Conservation (phyloP, 169 alveolate genomes). For the Toxoplasma gondii region DNA sequence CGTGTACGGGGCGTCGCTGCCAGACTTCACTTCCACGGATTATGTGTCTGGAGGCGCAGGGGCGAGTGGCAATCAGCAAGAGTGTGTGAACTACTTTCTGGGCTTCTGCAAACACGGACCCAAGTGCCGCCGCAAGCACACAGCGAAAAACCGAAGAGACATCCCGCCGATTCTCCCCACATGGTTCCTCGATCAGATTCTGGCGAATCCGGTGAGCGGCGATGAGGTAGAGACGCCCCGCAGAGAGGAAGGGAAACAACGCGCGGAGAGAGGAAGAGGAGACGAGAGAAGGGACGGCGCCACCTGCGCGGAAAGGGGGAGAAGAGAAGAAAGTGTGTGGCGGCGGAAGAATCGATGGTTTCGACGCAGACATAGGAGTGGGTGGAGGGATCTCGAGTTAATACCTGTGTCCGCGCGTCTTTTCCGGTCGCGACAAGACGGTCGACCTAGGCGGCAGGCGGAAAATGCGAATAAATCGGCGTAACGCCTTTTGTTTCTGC, state of each 20-base stretch:
- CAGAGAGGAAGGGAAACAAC: too few species aligned
- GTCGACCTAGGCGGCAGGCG: too few species aligned
- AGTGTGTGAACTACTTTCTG: slow-evolving; percentile 77
- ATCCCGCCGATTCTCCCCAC: slow-evolving; percentile 72
- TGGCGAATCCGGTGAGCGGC: slow-evolving; percentile 46
- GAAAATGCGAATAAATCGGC: too few species aligned
- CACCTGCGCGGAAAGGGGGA: background rate
- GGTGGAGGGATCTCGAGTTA: too few species aligned
- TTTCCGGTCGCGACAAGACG: too few species aligned
- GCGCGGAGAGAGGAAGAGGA: background rate
- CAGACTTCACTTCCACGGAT: slow-evolving; percentile 35
- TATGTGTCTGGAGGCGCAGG: background rate
- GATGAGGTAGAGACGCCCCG: background rate
- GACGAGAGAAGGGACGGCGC: background rate
- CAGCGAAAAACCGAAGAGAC: slow-evolving; percentile 63
- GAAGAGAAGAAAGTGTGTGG: background rate
- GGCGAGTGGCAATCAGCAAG: slow-evolving; percentile 24
- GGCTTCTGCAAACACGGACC: slow-evolving; percentile 85
- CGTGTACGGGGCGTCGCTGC: background rate
- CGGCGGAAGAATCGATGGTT: too few species aligned
- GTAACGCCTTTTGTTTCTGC: too few species aligned
- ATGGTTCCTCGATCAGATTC: slow-evolving; percentile 61
- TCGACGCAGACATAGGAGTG: too few species aligned
- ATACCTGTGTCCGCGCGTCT: too few species aligned
- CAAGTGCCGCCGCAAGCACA: slow-evolving; percentile 78